phyloP scores from a whole-genome alignment of 495 filamentous ascomycete species.

The Evernia prunastri region DNA sequence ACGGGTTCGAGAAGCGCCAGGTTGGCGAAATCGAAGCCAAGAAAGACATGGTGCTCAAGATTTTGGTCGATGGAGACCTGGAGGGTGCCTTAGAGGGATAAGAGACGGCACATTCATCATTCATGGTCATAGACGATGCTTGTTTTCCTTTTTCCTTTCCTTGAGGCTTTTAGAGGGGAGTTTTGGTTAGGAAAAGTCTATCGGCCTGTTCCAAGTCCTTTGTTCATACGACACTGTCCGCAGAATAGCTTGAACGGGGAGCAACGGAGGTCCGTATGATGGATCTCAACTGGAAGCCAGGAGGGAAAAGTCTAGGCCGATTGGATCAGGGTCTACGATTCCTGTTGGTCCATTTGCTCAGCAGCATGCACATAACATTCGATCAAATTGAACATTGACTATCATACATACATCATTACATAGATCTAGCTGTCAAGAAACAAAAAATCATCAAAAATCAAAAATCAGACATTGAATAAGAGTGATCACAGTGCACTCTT shows the following conservation, averaged over 20 bases:
- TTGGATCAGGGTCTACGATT: background rate
- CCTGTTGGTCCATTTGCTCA: background rate
- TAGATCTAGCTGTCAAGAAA: background rate
- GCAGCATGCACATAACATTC: background rate
- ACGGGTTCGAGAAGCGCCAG: slow-evolving; percentile 6
- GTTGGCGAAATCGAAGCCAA: background rate
- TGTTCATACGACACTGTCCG: background rate
- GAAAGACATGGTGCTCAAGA: slow-evolving; percentile 1
- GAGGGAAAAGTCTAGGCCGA: background rate
- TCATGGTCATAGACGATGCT: background rate
- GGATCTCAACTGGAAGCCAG: background rate
- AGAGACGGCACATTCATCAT: background rate
- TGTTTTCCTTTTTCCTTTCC: background rate
- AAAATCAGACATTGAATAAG: no score
- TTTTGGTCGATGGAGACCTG: background rate
- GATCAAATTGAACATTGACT: background rate
- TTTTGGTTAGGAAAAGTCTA: background rate
- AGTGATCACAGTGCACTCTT: no score
- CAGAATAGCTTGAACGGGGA: background rate
- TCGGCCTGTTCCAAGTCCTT: background rate
- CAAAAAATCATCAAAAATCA: no score
- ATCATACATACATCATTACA: background rate
- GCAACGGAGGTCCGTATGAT: background rate
- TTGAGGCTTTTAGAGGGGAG: background rate
- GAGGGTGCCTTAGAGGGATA: background rate